Conservation (phyloP, 2,329 filamentous ascomycete genomes). For the Zarea fungicola region DNA sequence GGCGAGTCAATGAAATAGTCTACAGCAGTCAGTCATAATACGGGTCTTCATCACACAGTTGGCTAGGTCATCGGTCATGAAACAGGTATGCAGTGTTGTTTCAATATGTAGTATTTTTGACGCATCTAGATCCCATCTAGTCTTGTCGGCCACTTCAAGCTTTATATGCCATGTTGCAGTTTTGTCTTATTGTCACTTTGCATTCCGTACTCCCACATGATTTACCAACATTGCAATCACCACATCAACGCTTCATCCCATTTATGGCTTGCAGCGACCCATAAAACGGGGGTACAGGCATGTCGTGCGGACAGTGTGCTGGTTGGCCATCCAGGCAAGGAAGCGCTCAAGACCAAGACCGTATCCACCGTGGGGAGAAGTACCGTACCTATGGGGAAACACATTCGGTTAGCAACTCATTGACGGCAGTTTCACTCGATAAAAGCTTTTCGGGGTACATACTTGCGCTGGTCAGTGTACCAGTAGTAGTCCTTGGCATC, state of each 20-base stretch:
- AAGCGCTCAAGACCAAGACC: conserved; percentile 84
- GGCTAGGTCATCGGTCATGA: no score
- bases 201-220: neutral
- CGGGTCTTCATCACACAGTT: no score
- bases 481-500: conserved; percentile 87
- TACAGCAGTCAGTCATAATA: no score
- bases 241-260: conserved; percentile 4
- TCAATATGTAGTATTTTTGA: no score
- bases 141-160: no score
- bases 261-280: conserved; percentile 70
- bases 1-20: no score
- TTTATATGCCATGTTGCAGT: neutral
- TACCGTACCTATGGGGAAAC: conserved; percentile 73
- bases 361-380: conserved; percentile 87
- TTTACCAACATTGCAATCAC: conserved; percentile 16
- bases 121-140: no score
- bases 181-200: neutral
- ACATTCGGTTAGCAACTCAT: no score
- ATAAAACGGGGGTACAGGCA: conserved; percentile 79
- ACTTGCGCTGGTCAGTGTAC: conserved; percentile 98
- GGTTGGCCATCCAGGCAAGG: conserved; percentile 59
- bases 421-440: no score
- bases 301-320: conserved; percentile 59
- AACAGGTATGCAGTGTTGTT: no score
- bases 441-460: conserved; percentile 34